Evolutionary conservation across 2,329 filamentous ascomycete species (phyloP).

Genomic region (Camptophora hylomeconis): DNA sequence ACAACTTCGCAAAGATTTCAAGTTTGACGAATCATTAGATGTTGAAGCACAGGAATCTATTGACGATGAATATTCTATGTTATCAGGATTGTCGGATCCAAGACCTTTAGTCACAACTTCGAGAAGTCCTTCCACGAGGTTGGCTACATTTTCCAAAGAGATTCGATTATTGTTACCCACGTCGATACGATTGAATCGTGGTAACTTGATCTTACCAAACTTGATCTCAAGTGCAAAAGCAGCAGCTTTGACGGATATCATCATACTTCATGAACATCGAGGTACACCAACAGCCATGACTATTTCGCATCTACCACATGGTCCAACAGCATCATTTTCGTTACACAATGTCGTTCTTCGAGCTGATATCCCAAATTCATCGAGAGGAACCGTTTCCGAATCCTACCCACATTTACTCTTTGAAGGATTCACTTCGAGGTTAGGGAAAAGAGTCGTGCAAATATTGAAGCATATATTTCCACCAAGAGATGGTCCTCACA

Average conservation of each 20-base stretch:
- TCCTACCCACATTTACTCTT: slow-evolving; percentile 92
- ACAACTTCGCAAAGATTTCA: slow-evolving; percentile 69
- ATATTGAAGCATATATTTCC: slow-evolving; percentile 92
- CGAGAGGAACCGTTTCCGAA: slow-evolving; percentile 79
- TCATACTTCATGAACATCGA: slow-evolving; percentile 83
- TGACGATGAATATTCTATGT: slow-evolving; percentile 79
- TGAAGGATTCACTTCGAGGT: slow-evolving; percentile 71
- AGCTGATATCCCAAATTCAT: slow-evolving; percentile 80
- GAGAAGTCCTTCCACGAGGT: slow-evolving; percentile 68
- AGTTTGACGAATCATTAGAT: slow-evolving; percentile 77
- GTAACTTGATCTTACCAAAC: slow-evolving; percentile 77
- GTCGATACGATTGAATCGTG: slow-evolving; percentile 76
- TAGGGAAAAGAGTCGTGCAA: slow-evolving; percentile 74
- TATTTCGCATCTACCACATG: slow-evolving; percentile 75
- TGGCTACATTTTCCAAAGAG: slow-evolving; percentile 88
- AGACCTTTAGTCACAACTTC: slow-evolving; percentile 83
- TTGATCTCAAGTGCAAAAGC: slow-evolving; percentile 70
- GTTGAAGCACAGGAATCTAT: slow-evolving; percentile 72
- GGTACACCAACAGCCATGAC: slow-evolving; percentile 85
- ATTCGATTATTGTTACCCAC: slow-evolving; percentile 74
- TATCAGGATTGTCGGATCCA: slow-evolving; percentile 85
- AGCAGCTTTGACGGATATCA: slow-evolving; percentile 68
- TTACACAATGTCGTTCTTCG: slow-evolving; percentile 87
- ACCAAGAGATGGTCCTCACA: slow-evolving; percentile 66
- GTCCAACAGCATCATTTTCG: slow-evolving; percentile 75